Conservation (phyloP, 2,329 filamentous ascomycete genomes). For the Metarhizium rileyi region DNA sequence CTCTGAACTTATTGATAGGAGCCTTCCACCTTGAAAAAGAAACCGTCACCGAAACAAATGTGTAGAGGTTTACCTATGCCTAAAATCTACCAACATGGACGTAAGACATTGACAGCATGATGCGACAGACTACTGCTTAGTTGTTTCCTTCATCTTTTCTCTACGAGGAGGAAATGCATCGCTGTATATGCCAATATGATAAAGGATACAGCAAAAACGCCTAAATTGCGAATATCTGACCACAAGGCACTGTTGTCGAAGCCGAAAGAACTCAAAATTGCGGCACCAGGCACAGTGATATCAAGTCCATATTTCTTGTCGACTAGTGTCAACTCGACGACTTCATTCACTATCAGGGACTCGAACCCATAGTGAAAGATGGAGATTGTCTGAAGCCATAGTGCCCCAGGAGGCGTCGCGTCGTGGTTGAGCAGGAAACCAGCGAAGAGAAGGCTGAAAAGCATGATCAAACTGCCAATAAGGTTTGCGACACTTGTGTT, state of each 20-base stretch:
- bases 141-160: conserved; percentile 48
- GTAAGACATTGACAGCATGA: background rate
- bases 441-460: conserved; percentile 91
- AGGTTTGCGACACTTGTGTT: conserved; percentile 87
- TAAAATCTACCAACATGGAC: background rate
- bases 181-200: conserved; percentile 80
- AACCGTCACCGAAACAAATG: background rate
- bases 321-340: conserved; percentile 76
- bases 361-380: conserved; percentile 99
- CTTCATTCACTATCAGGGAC: conserved; percentile 93
- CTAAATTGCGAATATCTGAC: conserved; percentile 73
- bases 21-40: background rate
- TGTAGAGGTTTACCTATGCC: background rate
- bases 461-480: conserved; percentile 90
- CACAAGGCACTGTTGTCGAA: conserved; percentile 84
- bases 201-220: conserved; percentile 72
- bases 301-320: conserved; percentile 95
- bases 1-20: too few relatives aligned
- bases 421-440: conserved; percentile 91
- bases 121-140: background rate
- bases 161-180: conserved; percentile 88
- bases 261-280: conserved; percentile 89
- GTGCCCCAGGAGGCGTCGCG: conserved; percentile 72
- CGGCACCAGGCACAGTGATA: conserved; percentile 89
- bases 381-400: conserved; percentile 87